These are phyloP conservation scores for Metrosideros polymorpha DNA, from an alignment of 441 rosid species.

Conservation along the genomic window DNA sequence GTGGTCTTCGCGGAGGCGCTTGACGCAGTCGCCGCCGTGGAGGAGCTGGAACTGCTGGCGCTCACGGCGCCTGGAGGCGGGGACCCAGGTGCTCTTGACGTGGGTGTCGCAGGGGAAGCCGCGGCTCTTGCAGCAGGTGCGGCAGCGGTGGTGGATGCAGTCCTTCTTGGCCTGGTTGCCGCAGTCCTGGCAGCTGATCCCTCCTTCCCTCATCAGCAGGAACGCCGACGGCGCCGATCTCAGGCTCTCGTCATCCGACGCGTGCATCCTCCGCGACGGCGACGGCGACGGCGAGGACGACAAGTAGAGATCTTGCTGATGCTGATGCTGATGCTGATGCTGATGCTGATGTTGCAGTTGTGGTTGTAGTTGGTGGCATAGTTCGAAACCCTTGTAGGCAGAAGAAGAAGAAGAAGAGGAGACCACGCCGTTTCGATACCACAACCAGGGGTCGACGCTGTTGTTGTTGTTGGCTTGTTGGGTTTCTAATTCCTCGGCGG, in stretches of 20 bases:
- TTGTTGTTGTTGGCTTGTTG: neutral
- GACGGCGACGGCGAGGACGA: neutral
- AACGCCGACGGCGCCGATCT: neutral
- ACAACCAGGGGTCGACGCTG: neutral
- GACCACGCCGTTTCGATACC: neutral
- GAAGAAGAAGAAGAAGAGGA: neutral
- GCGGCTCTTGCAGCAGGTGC: slow-evolving; percentile 11
- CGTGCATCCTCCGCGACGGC: neutral
- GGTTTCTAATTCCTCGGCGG: neutral
- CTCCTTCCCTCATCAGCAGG: neutral
- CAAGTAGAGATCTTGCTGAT: neutral
- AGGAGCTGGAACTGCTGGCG: neutral
- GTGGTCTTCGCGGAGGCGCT: neutral
- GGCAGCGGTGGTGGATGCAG: slow-evolving; percentile 3
- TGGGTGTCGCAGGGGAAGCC: slow-evolving; percentile 9
- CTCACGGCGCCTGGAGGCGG: slow-evolving; percentile 6
- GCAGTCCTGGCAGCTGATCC: slow-evolving; percentile 11
- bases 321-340: neutral
- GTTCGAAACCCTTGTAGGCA: neutral
- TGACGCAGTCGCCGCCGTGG: neutral
- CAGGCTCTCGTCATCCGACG: neutral
- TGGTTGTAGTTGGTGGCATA: neutral
- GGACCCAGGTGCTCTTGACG: slow-evolving; percentile 11
- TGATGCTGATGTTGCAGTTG: neutral
- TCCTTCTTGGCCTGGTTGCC: slow-evolving; percentile 14